Conservation (phyloP, 2,329 filamentous ascomycete species). For the Davidsoniella australis region DNA sequence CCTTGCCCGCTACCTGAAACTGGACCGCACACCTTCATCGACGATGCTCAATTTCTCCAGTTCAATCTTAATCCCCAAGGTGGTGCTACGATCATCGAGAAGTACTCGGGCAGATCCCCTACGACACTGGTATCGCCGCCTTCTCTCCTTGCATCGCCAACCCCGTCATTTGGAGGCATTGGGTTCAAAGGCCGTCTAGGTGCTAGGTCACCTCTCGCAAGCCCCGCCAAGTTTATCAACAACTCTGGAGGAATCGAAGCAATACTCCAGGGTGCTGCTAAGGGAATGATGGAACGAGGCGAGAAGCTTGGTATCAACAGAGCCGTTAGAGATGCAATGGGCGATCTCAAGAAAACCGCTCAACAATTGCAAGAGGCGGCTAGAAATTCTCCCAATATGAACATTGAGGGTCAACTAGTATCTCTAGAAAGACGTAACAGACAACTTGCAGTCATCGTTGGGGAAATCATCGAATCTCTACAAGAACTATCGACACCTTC, state of each 20-base stretch:
- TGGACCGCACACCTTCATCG: conserved; percentile 62
- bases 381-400: conserved; percentile 12
- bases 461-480: conserved; percentile 46
- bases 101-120: conserved; percentile 47
- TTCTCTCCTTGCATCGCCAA: conserved; percentile 15
- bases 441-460: conserved; percentile 49
- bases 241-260: conserved; percentile 46
- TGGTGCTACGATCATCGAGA: conserved; percentile 48
- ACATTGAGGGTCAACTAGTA: not conserved
- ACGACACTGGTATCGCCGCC: conserved; percentile 16
- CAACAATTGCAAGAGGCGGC: conserved; percentile 21
- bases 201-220: conserved; percentile 28
- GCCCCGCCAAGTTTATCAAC: conserved; percentile 34
- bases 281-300: conserved; percentile 53
- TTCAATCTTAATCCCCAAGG: conserved; percentile 46
- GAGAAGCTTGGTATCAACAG: conserved; percentile 68
- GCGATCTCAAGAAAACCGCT: conserved; percentile 63
- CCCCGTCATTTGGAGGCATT: conserved; percentile 26
- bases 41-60: conserved; percentile 64
- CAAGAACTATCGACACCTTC: conserved; percentile 39
- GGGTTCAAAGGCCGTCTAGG: conserved; percentile 10
- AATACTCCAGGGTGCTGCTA: conserved; percentile 59
- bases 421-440: conserved; percentile 48
- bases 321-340: conserved; percentile 63
- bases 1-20: conserved; percentile 45